Base-by-base conservation (phyloP, 2,329 filamentous ascomycete genomes). In the Ambrosiella beaveri region DNA sequence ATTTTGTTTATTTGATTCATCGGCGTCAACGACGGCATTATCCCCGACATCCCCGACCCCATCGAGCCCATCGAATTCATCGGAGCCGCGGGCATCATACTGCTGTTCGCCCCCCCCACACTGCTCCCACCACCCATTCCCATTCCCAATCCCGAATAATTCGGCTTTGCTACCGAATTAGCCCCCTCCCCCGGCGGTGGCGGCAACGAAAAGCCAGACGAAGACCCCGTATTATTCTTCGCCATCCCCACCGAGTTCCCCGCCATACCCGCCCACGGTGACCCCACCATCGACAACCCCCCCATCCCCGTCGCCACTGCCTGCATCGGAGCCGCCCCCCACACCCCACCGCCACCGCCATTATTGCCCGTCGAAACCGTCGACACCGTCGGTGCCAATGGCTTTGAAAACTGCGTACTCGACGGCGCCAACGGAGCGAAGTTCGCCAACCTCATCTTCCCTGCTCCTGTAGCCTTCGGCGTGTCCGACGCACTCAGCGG, bases 331-430 rank as follows among this genome's bases (percentile, higher is more conserved):
- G 27, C 50, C 64, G 52, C 52, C 12, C 19, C 52, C 64, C 61
- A 66, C 63, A 62, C 61, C 35, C 60, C 62, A 4, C 40, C 58
- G 54, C 62, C 56, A 65, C 64, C 15, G 63, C 3, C 44, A 47
- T 39, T 44, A 27, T 27, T 37, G 39, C 63, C 65, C 17, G 27
- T 27, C 3, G 27, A 27, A 67, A 67, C 1, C 77, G 76, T 57
- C 77, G 77, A 13, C 17, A 35, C 49, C 27, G 27, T 36, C n/a
- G 53, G 53, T 12, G 37, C 17, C 37, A 82, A 67, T 0, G 81
- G 80, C 61, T 82, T 74, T 1, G 80, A 82, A 65, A 75, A 84
- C 66, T 85, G 81, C 1, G 81, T 84, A 12, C 75, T 71, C 2
- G 77, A 75, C 0, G 81, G 81, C 1, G 75, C 74, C 61, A 84